Evolutionary conservation across 2,329 filamentous ascomycete genomes (phyloP), one percentile per base, ranked within the genome.

Genomic region (Colletotrichum brevisporum): DNA sequence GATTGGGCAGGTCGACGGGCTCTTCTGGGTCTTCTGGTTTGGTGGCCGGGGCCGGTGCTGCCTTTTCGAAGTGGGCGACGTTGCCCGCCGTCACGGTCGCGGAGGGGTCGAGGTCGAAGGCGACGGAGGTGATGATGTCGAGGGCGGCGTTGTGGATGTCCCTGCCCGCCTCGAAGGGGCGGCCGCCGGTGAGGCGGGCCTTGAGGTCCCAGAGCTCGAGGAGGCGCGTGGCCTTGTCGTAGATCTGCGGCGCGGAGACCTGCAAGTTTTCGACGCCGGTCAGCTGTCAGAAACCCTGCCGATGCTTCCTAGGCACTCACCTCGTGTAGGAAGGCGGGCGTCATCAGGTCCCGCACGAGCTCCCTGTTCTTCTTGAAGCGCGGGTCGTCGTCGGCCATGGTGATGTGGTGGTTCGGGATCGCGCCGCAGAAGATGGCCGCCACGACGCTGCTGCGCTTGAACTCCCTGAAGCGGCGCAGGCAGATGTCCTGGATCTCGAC

Each of bases 271-370:
- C n/a, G 1, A 12, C 39, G 6, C 39, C 6, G 5, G 39, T 16
- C 16, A 6, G 6, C 21, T 27, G 16, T 2, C 27, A 15, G 15
- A 24, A 24, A 6, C 27, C 27, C 2, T 31, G 8, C 27, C 2
- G 27, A 9, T 6, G 27, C 27, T 5, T 52, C 48, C 48, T 4
- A 48, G 6, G n/a, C 18, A 3, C 16, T 63, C 6, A 60, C 71
- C 36, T 71, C 70, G 51, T 78, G 72, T 21, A 82, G 69, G 57
- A 83, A 82, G 10, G 58, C 72, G 0, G 79, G 77, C 2, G 78
- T 74, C 81, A 82, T 82, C n/a, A 82, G 69, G 48, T 82, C 80
- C 54, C 74, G 73, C 6, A 80, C 69, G 4, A 82, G 74, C 51
- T 77, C 75, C 61, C 74, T 78, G 60, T 81, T 78, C 12, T 50